Conservation (phyloP, 805 yeast species). For the Metschnikowia borealis region DNA sequence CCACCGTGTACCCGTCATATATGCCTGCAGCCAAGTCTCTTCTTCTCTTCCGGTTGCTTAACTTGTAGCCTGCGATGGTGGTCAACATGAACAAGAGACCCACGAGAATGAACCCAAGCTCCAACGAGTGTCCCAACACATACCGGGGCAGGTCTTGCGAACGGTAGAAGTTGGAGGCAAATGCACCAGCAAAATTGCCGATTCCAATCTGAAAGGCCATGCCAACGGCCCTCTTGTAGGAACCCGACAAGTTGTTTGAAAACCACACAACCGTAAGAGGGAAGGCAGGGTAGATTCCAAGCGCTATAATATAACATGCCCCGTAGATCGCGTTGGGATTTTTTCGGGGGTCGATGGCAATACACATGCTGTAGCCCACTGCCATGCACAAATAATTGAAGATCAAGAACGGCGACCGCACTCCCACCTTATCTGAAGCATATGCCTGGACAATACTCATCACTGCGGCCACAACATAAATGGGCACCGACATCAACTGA, state of each 20-base stretch:
- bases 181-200: conserved; percentile 37
- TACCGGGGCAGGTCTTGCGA: conserved; percentile 24
- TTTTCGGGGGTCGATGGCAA: conserved; percentile 20
- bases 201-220: conserved; percentile 38
- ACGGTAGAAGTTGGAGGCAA: conserved; percentile 31
- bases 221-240: conserved; percentile 35
- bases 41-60: conserved; percentile 19
- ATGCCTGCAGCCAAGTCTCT: conserved; percentile 19
- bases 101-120: conserved; percentile 28
- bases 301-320: conserved; percentile 27
- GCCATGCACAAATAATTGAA: conserved; percentile 24
- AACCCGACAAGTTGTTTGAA: conserved; percentile 34
- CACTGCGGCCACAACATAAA: conserved; percentile 34
- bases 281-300: conserved; percentile 28
- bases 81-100: conserved; percentile 24
- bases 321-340: conserved; percentile 28
- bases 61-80: conserved; percentile 22
- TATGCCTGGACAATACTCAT: conserved; percentile 27
- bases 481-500: conserved; percentile 44
- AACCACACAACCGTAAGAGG: conserved; percentile 34
- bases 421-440: conserved; percentile 22
- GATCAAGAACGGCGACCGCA: conserved; percentile 28
- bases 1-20: conserved; percentile 23
- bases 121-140: conserved; percentile 30
- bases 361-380: conserved; percentile 30